phyloP scores from a whole-genome alignment of 192 early-diverging fungal species.

The Diversispora epigaea region DNA sequence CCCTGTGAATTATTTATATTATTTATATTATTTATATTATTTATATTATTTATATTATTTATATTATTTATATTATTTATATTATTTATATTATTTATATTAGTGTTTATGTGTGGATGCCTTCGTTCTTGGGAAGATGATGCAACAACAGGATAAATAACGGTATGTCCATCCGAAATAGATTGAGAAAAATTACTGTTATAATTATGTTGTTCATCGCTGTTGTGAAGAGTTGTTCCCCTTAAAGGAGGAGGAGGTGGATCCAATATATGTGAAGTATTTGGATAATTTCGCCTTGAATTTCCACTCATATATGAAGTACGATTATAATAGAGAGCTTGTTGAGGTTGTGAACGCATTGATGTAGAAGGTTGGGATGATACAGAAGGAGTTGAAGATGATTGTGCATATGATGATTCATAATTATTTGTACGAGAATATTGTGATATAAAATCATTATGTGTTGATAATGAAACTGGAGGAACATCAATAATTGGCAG shows the following conservation, averaged over 20 bases:
- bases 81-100: neutral
- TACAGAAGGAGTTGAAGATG: neutral
- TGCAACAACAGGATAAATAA: neutral
- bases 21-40: neutral
- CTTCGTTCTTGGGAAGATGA: neutral
- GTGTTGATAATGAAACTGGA: neutral
- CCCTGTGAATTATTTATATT: neutral
- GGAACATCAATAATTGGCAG: neutral
- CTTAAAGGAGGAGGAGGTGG: neutral
- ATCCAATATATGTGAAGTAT: neutral
- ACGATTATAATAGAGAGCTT: neutral
- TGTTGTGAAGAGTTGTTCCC: neutral
- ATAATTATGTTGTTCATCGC: conserved; percentile 7
- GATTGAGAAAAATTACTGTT: conserved; percentile 1
- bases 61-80: neutral
- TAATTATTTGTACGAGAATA: neutral
- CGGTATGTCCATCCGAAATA: neutral
- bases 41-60: neutral
- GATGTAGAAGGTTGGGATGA: neutral
- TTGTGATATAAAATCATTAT: neutral
- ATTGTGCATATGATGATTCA: neutral
- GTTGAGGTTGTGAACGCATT: neutral
- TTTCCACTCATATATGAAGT: neutral
- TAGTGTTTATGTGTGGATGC: neutral
- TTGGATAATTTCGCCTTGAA: neutral